phyloP scores from a whole-genome alignment of 139 green algal genomes.

The Spirogloea muscicola region DNA sequence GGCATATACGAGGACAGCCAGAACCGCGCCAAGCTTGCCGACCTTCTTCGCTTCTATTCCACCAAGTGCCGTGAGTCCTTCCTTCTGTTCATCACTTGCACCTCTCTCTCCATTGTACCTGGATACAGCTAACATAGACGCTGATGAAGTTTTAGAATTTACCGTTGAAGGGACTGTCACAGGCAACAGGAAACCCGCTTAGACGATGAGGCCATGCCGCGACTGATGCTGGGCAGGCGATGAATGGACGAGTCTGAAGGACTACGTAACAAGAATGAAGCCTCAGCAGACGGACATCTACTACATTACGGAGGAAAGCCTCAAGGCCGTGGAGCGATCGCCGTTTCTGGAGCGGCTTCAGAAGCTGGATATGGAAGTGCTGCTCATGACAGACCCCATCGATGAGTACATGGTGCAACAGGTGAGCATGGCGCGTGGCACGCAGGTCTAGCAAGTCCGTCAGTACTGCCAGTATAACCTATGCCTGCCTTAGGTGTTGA shows the following conservation, averaged over 20 bases:
- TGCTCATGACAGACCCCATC: constrained; percentile 98
- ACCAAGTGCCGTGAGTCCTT: constrained; percentile 88
- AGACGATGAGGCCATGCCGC: no score
- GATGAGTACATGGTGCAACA: constrained; percentile 99
- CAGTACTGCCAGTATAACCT: no score
- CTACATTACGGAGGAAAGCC: constrained; percentile 83
- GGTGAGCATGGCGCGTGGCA: no score
- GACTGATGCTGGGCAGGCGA: no score
- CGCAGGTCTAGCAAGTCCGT: no score
- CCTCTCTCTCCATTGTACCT: no score
- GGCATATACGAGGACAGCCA: constrained; percentile 86
- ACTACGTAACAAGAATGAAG: constrained; percentile 99
- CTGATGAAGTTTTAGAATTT: no score
- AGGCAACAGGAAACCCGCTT: no score
- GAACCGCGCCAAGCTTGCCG: constrained; percentile 95
- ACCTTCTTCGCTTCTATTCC: constrained; percentile 90
- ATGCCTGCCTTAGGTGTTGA: no score
- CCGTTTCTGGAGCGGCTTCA: constrained; percentile 97
- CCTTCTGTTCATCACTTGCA: no score
- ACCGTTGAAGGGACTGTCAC: no score
- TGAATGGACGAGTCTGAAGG: constrained; percentile 92
- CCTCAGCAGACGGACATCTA: constrained; percentile 86
- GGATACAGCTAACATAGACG: no score
- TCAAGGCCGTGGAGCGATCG: constrained; percentile 92
- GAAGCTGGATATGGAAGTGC: constrained; percentile 89